phyloP scores from a whole-genome alignment of 1,139 yeast species.

The Pneumocystis wakefieldiae region DNA sequence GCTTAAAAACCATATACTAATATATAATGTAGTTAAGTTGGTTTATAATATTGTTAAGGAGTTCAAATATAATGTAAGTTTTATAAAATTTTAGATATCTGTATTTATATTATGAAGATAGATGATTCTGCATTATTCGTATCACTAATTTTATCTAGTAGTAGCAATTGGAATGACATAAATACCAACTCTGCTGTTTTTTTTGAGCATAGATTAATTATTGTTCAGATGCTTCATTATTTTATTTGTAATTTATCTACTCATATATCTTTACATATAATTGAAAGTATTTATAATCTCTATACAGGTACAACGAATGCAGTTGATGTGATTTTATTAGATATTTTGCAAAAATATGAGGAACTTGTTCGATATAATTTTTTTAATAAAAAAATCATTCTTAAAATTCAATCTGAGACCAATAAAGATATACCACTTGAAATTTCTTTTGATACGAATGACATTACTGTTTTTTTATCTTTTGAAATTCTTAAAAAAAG shows the following conservation, averaged over 20 bases:
- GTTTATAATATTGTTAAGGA: slow-evolving; percentile 1
- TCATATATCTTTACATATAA: neutral
- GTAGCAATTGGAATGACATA: neutral
- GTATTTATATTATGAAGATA: neutral
- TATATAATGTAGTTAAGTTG: slow-evolving; percentile 1
- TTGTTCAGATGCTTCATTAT: neutral
- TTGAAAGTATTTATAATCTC: neutral
- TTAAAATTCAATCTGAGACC: neutral
- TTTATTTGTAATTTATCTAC: neutral
- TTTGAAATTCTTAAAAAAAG: neutral
- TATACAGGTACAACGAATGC: neutral
- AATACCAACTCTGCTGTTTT: neutral
- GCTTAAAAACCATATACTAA: slow-evolving; percentile 5
- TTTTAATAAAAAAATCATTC: neutral
- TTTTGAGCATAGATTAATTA: neutral
- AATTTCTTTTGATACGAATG: neutral
- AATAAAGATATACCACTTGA: neutral
- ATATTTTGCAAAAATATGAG: neutral
- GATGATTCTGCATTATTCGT: neutral
- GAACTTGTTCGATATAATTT: neutral
- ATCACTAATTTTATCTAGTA: neutral
- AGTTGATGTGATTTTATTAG: neutral
- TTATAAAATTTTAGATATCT: neutral
- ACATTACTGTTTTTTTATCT: neutral
- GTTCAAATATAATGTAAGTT: neutral